These are phyloP conservation scores for Metschnikowia shivogae DNA, from an alignment of 805 yeast genomes.

Conservation along the genomic window DNA sequence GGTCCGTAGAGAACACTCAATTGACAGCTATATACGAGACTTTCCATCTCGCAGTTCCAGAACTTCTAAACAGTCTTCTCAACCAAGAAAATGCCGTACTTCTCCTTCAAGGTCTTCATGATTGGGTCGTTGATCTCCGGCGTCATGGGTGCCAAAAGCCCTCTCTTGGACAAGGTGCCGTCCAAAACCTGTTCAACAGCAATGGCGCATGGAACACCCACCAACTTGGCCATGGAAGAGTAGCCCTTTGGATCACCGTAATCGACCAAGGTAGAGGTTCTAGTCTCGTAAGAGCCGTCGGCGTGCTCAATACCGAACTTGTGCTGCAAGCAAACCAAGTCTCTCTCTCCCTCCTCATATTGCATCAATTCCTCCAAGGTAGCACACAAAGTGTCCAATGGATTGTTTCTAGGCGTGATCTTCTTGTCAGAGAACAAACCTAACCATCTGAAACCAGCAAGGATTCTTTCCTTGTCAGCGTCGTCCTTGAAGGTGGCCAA, in stretches of 20 bases:
- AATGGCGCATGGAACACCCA: conserved; percentile 98
- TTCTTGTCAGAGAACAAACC: conserved; percentile 77
- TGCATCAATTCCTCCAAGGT: conserved; percentile 94
- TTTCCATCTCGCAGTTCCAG: no score
- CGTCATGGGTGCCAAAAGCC: conserved; percentile 89
- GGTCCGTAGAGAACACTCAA: no score
- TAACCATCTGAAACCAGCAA: conserved; percentile 89
- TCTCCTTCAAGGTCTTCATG: conserved; percentile 86
- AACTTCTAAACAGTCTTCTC: conserved; percentile 60
- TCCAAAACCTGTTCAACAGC: conserved; percentile 83
- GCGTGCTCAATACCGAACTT: conserved; percentile 97
- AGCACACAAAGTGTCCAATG: conserved; percentile 95
- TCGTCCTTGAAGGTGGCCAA: conserved; percentile 77
- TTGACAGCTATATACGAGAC: no score
- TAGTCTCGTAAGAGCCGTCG: conserved; percentile 82
- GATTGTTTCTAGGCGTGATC: conserved; percentile 87
- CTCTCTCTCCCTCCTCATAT: conserved; percentile 93
- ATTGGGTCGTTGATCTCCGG: conserved; percentile 88
- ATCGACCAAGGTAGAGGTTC: conserved; percentile 94
- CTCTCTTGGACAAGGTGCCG: conserved; percentile 73
- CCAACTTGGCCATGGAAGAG: conserved; percentile 97
- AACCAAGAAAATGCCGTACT: conserved; percentile 78
- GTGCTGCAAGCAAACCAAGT: conserved; percentile 92
- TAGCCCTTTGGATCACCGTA: conserved; percentile 86
- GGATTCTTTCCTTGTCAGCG: conserved; percentile 80